These are phyloP conservation scores for Paecilomyces fulvus DNA, from an alignment of 2,329 filamentous ascomycete species.

Conservation along the genomic window DNA sequence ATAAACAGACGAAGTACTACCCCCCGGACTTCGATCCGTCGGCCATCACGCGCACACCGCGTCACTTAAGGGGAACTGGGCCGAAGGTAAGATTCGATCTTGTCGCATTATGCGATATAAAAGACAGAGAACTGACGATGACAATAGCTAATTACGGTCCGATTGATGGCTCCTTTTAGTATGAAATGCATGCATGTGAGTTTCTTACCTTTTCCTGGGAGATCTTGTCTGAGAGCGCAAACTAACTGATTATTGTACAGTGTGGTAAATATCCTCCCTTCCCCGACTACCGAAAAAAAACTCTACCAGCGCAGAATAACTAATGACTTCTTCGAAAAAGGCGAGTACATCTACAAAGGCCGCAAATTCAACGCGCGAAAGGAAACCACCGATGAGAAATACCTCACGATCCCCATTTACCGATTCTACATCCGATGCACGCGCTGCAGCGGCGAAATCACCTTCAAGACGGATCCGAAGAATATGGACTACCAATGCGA, in stretches of 20 bases:
- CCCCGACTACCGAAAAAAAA: no score
- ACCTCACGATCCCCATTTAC: constrained; percentile 79
- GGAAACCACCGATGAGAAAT: constrained; percentile 83
- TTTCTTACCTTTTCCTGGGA: background rate
- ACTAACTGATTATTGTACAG: constrained; percentile 16
- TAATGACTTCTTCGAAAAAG: no score
- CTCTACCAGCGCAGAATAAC: no score
- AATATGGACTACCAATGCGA: constrained; percentile 79
- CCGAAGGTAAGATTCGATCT: constrained; percentile 44
- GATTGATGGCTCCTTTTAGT: constrained; percentile 80
- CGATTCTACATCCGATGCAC: constrained; percentile 90
- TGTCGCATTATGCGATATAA: background rate
- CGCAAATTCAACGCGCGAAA: constrained; percentile 95
- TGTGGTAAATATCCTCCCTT: constrained; percentile 35
- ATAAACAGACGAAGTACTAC: constrained; percentile 38
- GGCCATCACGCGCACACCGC: constrained; percentile 59
- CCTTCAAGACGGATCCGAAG: constrained; percentile 90
- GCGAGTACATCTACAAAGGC: constrained; percentile 82
- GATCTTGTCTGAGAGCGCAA: background rate
- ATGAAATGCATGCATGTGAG: constrained; percentile 56
- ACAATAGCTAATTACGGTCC: constrained; percentile 61
- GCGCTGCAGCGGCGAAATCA: constrained; percentile 75
- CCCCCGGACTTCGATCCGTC: constrained; percentile 83
- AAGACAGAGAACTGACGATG: background rate
- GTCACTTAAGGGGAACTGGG: constrained; percentile 52